phyloP scores from a whole-genome alignment of 1,284 basidiomycete species.

The Cryptococcus sp. region DNA sequence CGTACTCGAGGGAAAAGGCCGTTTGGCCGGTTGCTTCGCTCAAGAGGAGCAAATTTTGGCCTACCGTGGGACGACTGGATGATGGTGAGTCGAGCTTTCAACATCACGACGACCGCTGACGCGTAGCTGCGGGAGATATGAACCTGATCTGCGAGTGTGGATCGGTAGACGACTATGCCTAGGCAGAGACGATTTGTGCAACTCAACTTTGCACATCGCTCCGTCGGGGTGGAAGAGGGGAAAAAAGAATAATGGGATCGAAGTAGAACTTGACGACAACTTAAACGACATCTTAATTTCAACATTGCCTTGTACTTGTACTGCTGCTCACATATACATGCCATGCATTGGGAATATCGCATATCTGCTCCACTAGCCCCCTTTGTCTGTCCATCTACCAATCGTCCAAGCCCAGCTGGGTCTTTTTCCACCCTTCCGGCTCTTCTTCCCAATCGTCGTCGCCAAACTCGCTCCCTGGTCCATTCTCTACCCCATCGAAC shows the following conservation, averaged over 20 bases:
- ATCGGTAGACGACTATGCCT: slow-evolving; percentile 66
- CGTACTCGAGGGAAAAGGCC: slow-evolving; percentile 78
- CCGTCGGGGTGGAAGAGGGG: not conserved
- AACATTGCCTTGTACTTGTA: too few species aligned
- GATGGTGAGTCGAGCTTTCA: slow-evolving; percentile 59
- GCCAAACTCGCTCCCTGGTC: slow-evolving; percentile 11
- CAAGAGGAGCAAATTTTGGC: slow-evolving; percentile 87
- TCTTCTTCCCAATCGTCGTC: slow-evolving; percentile 35
- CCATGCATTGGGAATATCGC: too few species aligned
- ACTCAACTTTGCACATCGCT: not conserved
- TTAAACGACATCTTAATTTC: not conserved
- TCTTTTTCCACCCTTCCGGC: slow-evolving; percentile 32
- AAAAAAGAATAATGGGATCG: not conserved
- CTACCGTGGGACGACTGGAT: slow-evolving; percentile 79
- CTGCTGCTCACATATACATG: too few species aligned
- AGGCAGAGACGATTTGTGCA: not conserved
- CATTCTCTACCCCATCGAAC: not conserved
- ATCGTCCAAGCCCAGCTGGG: slow-evolving; percentile 13
- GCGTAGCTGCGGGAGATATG: slow-evolving; percentile 43
- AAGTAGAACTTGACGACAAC: not conserved
- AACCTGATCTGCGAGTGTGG: slow-evolving; percentile 71
- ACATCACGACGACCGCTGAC: not conserved
- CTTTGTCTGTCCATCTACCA: too few species aligned
- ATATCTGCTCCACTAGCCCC: too few species aligned
- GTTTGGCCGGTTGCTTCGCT: slow-evolving; percentile 77